phyloP scores from a whole-genome alignment of 169 alveolate species.

The Babesia ovis region DNA sequence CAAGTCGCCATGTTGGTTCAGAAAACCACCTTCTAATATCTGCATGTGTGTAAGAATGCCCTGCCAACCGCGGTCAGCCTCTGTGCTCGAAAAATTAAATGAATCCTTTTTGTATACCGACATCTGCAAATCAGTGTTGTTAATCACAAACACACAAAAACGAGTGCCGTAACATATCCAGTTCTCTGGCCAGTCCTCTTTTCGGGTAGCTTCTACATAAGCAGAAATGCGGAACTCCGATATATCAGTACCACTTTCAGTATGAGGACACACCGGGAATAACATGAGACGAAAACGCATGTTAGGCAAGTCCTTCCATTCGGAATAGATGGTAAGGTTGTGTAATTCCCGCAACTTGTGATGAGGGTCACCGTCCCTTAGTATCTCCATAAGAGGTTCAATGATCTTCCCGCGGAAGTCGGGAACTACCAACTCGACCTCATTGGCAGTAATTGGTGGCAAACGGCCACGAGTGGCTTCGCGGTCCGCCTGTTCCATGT shows the following conservation, averaged over 20 bases:
- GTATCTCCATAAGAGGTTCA: slow-evolving; percentile 8
- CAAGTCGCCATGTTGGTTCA: slow-evolving; percentile 71
- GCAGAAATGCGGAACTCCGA: slow-evolving; percentile 56
- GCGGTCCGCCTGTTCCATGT: slow-evolving; percentile 13
- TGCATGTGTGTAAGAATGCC: slow-evolving; percentile 68
- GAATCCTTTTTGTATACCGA: slow-evolving; percentile 76
- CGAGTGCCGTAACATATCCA: slow-evolving; percentile 84
- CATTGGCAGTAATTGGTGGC: slow-evolving; percentile 57
- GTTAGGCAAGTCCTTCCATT: slow-evolving; percentile 68
- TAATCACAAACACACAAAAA: slow-evolving; percentile 77
- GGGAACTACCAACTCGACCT: slow-evolving; percentile 48
- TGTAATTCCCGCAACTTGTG: slow-evolving; percentile 34
- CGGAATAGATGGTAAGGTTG: slow-evolving; percentile 44
- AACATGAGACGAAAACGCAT: slow-evolving; percentile 64
- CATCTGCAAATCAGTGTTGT: slow-evolving; percentile 72
- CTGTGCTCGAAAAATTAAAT: slow-evolving; percentile 75
- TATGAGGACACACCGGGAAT: slow-evolving; percentile 65
- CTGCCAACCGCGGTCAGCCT: slow-evolving; percentile 86
- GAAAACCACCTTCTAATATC: slow-evolving; percentile 74
- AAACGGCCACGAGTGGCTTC: slow-evolving; percentile 4
- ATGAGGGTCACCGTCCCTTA: slow-evolving; percentile 37
- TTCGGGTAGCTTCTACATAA: slow-evolving; percentile 77
- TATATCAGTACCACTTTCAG: slow-evolving; percentile 22
- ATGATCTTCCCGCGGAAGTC: slow-evolving; percentile 42
- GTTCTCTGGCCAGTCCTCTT: slow-evolving; percentile 83